Evolutionary conservation across 352 stramenopile species (phyloP).

Genomic region (Hyaloperonospora arabidopsidis): DNA sequence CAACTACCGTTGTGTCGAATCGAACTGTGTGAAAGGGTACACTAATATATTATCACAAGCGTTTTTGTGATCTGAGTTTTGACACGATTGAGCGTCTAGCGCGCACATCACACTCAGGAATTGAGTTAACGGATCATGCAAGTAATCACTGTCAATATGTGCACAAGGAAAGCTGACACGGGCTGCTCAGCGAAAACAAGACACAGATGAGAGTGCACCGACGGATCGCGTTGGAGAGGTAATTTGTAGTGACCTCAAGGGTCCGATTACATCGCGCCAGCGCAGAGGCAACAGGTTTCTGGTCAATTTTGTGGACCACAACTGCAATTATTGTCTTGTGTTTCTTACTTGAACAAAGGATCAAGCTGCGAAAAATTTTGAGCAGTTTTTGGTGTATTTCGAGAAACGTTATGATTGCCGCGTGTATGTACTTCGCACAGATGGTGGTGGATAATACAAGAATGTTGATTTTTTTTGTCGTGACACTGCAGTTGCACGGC

Average conservation of each 20-base stretch:
- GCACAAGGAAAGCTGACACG: too few species aligned
- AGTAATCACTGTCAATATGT: too few species aligned
- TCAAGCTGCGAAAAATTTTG: not conserved
- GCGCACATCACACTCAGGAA: too few species aligned
- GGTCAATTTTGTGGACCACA: conserved; percentile 1
- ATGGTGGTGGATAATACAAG: not conserved
- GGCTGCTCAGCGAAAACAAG: not conserved
- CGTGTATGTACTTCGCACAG: not conserved
- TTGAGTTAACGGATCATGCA: too few species aligned
- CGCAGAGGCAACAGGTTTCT: not conserved
- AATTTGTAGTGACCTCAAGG: not conserved
- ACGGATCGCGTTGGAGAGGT: not conserved
- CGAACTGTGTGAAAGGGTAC: too few species aligned
- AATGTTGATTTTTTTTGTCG: too few species aligned
- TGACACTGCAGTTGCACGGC: too few species aligned
- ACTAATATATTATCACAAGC: too few species aligned
- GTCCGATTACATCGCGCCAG: not conserved
- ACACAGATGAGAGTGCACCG: not conserved
- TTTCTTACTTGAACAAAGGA: not conserved
- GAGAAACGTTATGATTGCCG: not conserved
- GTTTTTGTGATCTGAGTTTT: too few species aligned
- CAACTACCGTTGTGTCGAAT: too few species aligned
- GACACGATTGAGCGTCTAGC: too few species aligned
- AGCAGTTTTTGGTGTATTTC: not conserved
- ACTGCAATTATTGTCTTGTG: not conserved